phyloP scores from a whole-genome alignment of 768 basidiomycete species.

The Lentinus brumalis region DNA sequence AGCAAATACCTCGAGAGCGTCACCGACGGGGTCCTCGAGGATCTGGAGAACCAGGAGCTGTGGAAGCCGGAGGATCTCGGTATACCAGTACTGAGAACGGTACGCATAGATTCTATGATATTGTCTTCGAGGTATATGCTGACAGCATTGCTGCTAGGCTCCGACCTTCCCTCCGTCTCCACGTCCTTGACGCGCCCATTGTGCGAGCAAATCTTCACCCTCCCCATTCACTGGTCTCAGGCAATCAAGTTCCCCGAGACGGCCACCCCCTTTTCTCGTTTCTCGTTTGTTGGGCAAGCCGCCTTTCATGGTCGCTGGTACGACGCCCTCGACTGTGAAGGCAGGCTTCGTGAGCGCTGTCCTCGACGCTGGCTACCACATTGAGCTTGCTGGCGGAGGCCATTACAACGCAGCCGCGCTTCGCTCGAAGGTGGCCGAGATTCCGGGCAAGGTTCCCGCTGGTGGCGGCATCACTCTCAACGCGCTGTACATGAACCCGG shows the following conservation, averaged over 20 bases:
- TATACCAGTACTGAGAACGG: constrained; percentile 94
- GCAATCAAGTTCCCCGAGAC: constrained; percentile 88
- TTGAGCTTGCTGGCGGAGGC: constrained; percentile 97
- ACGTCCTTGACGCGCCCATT: constrained; percentile 83
- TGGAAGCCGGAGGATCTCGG: constrained; percentile 70
- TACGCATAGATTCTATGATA: constrained; percentile 39
- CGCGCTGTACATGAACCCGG: constrained; percentile 94
- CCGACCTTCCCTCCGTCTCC: constrained; percentile 73
- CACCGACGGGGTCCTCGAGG: constrained; percentile 71
- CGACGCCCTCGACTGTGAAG: constrained; percentile 98
- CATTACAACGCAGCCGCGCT: constrained; percentile 93
- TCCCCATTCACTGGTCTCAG: constrained; percentile 89
- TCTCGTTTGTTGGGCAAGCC: constrained; percentile 95
- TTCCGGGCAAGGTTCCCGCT: constrained; percentile 78
- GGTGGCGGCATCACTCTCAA: constrained; percentile 95
- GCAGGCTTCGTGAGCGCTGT: constrained; percentile 93
- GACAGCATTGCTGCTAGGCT: constrained; percentile 50
- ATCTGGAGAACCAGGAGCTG: constrained; percentile 76
- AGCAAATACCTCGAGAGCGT: constrained; percentile 78
- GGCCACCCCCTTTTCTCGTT: constrained; percentile 92
- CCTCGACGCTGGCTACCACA: constrained; percentile 90
- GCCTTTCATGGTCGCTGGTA: constrained; percentile 99
- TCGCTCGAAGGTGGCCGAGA: constrained; percentile 89
- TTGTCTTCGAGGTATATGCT: constrained; percentile 18
- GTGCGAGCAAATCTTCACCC: constrained; percentile 91